phyloP scores from a whole-genome alignment of 345 rosid genomes.

The Heritiera littoralis region DNA sequence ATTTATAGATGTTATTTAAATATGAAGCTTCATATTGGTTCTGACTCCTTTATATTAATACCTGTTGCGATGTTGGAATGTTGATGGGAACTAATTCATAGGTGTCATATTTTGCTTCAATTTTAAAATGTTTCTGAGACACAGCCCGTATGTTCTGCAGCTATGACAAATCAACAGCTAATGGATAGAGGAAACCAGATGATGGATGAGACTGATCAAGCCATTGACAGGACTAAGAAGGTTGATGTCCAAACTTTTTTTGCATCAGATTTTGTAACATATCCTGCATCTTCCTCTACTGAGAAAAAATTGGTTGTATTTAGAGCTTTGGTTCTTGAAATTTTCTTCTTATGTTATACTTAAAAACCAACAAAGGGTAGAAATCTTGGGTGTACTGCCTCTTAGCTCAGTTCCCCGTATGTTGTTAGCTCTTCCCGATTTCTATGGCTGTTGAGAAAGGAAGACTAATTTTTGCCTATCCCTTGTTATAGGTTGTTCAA shows the following conservation, averaged over 20 bases:
- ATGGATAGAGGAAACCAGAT: slow-evolving; percentile 67
- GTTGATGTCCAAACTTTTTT: slow-evolving; percentile 27
- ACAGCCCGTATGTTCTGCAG: slow-evolving; percentile 41
- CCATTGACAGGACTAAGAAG: slow-evolving; percentile 86
- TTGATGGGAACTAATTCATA: background rate
- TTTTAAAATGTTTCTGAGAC: slow-evolving; percentile 22
- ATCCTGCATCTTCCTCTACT: slow-evolving; percentile 14
- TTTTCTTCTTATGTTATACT: background rate
- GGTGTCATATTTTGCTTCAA: background rate
- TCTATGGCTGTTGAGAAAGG: background rate
- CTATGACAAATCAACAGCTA: slow-evolving; percentile 82
- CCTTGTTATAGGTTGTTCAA: slow-evolving; percentile 66
- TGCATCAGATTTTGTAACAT: slow-evolving; percentile 3
- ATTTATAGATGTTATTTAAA: background rate
- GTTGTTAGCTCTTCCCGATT: background rate
- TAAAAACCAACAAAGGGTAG: slow-evolving; percentile 6
- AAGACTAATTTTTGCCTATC: background rate
- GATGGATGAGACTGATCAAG: slow-evolving; percentile 97
- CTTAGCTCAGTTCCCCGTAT: background rate
- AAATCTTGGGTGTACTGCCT: background rate
- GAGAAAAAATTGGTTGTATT: background rate
- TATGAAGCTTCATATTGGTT: background rate
- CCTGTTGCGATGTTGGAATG: background rate
- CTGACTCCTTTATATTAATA: background rate
- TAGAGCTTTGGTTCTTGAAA: background rate